Conservation (phyloP, 2,329 filamentous ascomycete species). For the Diplocarpon rosae region DNA sequence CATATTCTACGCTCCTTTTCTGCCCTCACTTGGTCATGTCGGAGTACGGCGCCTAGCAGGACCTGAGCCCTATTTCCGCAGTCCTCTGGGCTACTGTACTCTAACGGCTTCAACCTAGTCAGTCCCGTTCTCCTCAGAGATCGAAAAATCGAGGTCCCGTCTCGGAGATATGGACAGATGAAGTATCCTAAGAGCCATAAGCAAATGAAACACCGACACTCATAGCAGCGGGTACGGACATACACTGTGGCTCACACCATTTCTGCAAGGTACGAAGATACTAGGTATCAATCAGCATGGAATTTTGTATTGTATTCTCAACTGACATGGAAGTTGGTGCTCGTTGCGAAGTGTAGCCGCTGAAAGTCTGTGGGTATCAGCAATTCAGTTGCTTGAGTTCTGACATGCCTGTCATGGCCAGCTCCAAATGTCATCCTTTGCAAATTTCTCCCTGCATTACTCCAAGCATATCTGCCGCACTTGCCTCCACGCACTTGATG, state of each 20-base stretch:
- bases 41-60: conserved; percentile 32
- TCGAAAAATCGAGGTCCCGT: too few relatives aligned
- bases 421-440: conserved; percentile 49
- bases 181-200: too few relatives aligned
- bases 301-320: not conserved
- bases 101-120: conserved; percentile 33
- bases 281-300: conserved; percentile 7
- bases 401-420: conserved; percentile 43
- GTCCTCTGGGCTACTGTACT: conserved; percentile 49
- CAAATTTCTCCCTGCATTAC: conserved; percentile 35
- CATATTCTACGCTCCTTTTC: conserved; percentile 10
- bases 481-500: conserved; percentile 50
- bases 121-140: too few relatives aligned
- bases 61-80: conserved; percentile 45
- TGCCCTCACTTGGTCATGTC: conserved; percentile 29
- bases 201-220: too few relatives aligned
- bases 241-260: conserved; percentile 49
- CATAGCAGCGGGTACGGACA: too few relatives aligned
- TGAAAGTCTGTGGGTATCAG: conserved; percentile 27
- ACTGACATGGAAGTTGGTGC: conserved; percentile 49
- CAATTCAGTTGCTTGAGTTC: not conserved
- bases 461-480: conserved; percentile 46
- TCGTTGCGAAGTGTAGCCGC: conserved; percentile 46
- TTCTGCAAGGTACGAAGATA: conserved; percentile 53
- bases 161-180: too few relatives aligned